These are phyloP conservation scores for Craspedostauros australis DNA, from an alignment of 108 stramenopile genomes.

Conservation along the genomic window DNA sequence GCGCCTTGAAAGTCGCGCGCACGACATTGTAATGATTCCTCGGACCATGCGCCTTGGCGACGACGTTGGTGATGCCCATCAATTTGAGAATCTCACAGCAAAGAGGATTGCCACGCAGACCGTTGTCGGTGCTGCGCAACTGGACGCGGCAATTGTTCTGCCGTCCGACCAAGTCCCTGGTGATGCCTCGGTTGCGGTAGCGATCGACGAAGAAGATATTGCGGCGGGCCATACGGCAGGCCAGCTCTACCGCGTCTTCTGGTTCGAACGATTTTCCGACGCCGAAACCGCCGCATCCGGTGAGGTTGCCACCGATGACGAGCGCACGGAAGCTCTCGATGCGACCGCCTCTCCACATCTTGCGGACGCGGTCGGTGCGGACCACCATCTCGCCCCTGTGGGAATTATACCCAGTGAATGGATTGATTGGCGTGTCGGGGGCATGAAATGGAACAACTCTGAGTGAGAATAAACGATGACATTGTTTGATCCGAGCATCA, in stretches of 20 bases:
- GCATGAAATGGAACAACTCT: no score
- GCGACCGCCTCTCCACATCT: constrained; percentile 89
- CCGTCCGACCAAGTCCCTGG: constrained; percentile 74
- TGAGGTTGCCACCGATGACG: constrained; percentile 87
- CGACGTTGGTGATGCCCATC: constrained; percentile 79
- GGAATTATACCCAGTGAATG: no score
- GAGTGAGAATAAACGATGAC: no score
- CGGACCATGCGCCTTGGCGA: constrained; percentile 79
- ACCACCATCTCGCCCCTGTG: constrained; percentile 74
- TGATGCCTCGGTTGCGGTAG: constrained; percentile 60
- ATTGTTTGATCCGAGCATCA: no score
- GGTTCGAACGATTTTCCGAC: constrained; percentile 88
- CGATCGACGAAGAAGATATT: constrained; percentile 92
- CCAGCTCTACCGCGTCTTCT: constrained; percentile 72
- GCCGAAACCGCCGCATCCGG: constrained; percentile 95
- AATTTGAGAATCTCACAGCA: constrained; percentile 68
- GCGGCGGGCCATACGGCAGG: constrained; percentile 64
- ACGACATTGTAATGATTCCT: constrained; percentile 83
- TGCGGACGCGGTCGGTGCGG: constrained; percentile 77
- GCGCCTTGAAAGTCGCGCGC: constrained; percentile 87
- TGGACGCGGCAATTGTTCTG: constrained; percentile 87
- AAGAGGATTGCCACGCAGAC: constrained; percentile 67
- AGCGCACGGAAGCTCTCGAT: constrained; percentile 87
- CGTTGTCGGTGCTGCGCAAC: constrained; percentile 64
- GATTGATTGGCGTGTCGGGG: no score